Base-by-base conservation (phyloP, 257 asterid species). In the Nicotiana tomentosiformis region DNA sequence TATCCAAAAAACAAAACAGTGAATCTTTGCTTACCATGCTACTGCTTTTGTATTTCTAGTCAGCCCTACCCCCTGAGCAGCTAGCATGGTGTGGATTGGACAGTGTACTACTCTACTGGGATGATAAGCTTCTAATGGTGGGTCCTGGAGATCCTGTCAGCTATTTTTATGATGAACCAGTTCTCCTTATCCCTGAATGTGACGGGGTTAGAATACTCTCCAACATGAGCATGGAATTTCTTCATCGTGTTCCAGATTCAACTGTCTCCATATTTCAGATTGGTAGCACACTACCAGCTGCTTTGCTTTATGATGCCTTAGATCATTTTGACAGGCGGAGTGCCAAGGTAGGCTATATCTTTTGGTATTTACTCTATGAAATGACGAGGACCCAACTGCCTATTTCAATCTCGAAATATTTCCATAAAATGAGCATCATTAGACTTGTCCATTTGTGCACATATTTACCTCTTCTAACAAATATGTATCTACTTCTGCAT, bases 1-100 rank as follows among this genome's bases (percentile, higher is more conserved):
- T 16, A 66, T 30, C 74, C 51, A 33, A 32, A 49, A 46, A 1
- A 72, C 1, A 32, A 32, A 32, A 46, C 37, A 0, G 23, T 26
- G 62, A 49, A 74, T 49, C 62, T 49, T 74, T 49, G 15, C 43
- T 74, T 51, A 49, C 62, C 80, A 74, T 49, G 60, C 26, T 74
- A 49, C 26, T 72, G 62, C 46, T 82, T 78, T 58, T 80, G 23
- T 84, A 76, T 83, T 37, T 87, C 49, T 90, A 96, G 99, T 90
- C 99, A 57, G 90, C 95, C 76, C 91, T 96, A 72, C 98, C 98
- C 83, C 98, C 98, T 81, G 97, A 91, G 82, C 99, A 96, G 87
- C 87, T 96, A 84, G 96, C 96, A 85, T 96, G 99, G 98, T 94
- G 98, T 78, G 98, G 99, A 83, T 86, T 92, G 97, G 98, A 96